Percentiles rank a stretch among this genome's conserved stretches.
Conservation (phyloP, 2,329 filamentous ascomycete genomes). For the Microascus cirrosus region DNA sequence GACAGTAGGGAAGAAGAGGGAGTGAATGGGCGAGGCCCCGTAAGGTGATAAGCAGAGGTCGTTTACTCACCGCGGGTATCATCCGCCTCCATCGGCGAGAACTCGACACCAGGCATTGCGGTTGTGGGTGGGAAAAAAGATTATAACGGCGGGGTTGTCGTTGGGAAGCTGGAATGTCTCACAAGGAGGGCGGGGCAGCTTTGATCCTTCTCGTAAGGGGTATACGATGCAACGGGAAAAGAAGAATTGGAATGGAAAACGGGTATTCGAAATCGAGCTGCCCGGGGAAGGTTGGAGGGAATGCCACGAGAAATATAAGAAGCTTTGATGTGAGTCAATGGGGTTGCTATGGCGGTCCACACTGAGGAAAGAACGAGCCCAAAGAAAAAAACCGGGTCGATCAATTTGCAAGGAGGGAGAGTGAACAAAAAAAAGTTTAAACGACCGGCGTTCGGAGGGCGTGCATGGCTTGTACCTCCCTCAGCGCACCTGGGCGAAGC, state of each 20-base stretch:
- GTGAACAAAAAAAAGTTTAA: not conserved
- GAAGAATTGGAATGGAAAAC: not conserved
- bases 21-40: not conserved
- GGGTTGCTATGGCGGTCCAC: not conserved
- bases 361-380: not conserved
- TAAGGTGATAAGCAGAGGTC: not conserved
- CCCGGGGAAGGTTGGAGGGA: not conserved
- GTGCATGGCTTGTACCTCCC: not conserved
- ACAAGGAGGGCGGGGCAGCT: too few relatives aligned
- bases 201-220: not conserved
- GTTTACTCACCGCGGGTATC: constrained; percentile 4
- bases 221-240: too few relatives aligned
- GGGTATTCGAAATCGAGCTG: not conserved
- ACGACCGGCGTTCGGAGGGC: not conserved
- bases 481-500: not conserved
- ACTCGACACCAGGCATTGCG: constrained; percentile 2
- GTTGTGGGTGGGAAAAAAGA: not conserved
- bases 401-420: not conserved
- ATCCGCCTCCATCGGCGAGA: constrained; percentile 1
- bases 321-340: not conserved
- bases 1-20: not conserved
- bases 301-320: not conserved
- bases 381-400: not conserved
- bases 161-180: not conserved
- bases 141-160: not conserved